Base-by-base conservation (phyloP, 768 basidiomycete species). In the Lactarius indigo region DNA sequence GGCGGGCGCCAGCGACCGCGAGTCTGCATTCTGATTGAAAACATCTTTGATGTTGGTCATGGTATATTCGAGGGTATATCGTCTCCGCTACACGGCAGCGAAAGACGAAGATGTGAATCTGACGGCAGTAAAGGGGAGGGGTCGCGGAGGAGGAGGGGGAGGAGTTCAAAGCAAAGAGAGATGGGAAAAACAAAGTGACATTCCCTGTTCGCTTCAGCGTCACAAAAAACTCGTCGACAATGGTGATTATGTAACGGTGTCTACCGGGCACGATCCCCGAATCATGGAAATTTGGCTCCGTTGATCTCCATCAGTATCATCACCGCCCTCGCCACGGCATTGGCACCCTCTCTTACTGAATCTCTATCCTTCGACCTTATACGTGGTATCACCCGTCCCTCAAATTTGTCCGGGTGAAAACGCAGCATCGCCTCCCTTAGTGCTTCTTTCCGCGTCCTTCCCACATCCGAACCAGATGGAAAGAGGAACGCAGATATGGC, bases 1-100 rank as follows among this genome's bases (percentile, higher is more conserved):
- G 65, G 83, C 82, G 78, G 91, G 91, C 82, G 85, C 86, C 83
- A 90, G 87, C 82, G 87, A 82, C 83, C 89, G 79, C 63, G 78
- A 72, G 64, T 76, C 79, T 57, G 72, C 67, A 65, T 76, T 64
- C 44, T 73, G 15, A 26, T 66, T 61, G 70, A 80, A 75, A 63
- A 81, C 73, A 42, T 73, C 47, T 28, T 72, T 74, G n/a, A 73
- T 75, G 70, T 68, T 68, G 57, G 76, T 57, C 78, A 80, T 80
- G 52, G 20, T 64, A 39, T 26, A 41, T 44, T 33, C 5, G 20
- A 54, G 20, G 61, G 50, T 39, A 56, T 56, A n/a, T 26, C 52
- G 30, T 30, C 33, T 59, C 30, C 33, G 58, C 47, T 68, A 60
- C 58, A 15, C 8, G 10, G 41, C 23, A 44, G 35, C 50, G 35